Percentiles rank a stretch among this genome's conserved stretches.
Evolutionary conservation across 108 stramenopile species (phyloP).

Genomic region (Discostella stelligeroides): DNA sequence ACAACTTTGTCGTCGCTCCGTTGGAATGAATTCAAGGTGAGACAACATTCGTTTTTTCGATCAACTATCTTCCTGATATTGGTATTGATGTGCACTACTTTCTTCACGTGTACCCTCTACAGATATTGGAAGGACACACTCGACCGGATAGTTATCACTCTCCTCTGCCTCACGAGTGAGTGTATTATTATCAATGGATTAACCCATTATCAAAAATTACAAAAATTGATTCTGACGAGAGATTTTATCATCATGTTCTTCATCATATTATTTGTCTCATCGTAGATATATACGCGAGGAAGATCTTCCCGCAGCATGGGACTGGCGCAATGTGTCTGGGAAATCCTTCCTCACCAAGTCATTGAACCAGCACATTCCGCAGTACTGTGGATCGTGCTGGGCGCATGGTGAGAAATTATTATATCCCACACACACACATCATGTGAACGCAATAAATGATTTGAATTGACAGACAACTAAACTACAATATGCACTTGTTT

Average conservation of each 20-base stretch:
- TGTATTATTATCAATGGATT: neutral
- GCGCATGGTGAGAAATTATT: slow-evolving; percentile 17
- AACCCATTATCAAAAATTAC: no score
- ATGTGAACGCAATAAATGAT: neutral
- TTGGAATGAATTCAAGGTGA: slow-evolving; percentile 29
- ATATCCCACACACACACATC: neutral
- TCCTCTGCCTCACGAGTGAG: slow-evolving; percentile 41
- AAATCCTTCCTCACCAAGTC: slow-evolving; percentile 69
- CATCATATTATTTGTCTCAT: no score
- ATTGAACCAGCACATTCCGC: slow-evolving; percentile 93
- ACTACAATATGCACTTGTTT: no score
- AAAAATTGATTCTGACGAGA: no score
- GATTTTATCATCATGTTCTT: no score
- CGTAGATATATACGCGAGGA: slow-evolving; percentile 47
- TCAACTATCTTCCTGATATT: neutral
- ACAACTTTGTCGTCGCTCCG: slow-evolving; percentile 8
- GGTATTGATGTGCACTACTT: neutral
- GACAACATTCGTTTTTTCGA: neutral
- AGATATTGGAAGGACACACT: slow-evolving; percentile 36
- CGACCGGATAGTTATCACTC: slow-evolving; percentile 25
- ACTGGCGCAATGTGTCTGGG: slow-evolving; percentile 81
- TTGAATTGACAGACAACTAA: neutral
- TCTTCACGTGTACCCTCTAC: neutral
- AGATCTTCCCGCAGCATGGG: slow-evolving; percentile 59
- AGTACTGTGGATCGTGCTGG: slow-evolving; percentile 30